Percentiles rank a stretch among this genome's conserved stretches.
Conservation (phyloP, 495 filamentous ascomycete genomes). For the Evansstolkia leycettana region DNA sequence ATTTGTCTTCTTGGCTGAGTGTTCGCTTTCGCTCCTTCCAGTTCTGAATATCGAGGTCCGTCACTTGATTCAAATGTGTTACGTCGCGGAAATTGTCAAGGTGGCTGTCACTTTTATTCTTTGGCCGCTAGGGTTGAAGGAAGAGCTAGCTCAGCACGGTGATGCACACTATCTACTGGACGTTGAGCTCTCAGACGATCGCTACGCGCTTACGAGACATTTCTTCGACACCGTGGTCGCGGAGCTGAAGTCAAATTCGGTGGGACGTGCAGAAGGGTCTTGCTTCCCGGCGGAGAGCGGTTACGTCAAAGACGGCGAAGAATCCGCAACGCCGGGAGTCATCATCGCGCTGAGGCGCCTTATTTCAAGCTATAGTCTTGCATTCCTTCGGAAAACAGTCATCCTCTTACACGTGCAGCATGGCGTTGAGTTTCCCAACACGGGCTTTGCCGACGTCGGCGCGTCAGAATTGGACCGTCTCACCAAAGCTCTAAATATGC, state of each 20-base stretch:
- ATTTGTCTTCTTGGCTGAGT: constrained; percentile 79
- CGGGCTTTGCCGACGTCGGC: constrained; percentile 50
- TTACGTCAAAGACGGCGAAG: constrained; percentile 32
- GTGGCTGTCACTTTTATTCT: constrained; percentile 39
- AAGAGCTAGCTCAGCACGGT: constrained; percentile 22
- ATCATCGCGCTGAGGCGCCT: constrained; percentile 38
- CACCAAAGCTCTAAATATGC: constrained; percentile 58
- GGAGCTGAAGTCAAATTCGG: constrained; percentile 31
- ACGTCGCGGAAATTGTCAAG: constrained; percentile 82
- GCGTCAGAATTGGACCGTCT: constrained; percentile 74
- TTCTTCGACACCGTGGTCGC: constrained; percentile 32
- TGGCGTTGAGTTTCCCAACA: constrained; percentile 75
- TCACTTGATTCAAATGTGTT: constrained; percentile 80
- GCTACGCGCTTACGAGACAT: constrained; percentile 18
- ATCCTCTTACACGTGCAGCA: constrained; percentile 80
- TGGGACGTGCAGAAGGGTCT: constrained; percentile 29
- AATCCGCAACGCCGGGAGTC: constrained; percentile 23
- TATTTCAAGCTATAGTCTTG: constrained; percentile 69
- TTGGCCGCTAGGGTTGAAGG: constrained; percentile 29
- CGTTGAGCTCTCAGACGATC: constrained; percentile 17
- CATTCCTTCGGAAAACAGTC: constrained; percentile 75
- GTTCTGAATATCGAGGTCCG: constrained; percentile 63
- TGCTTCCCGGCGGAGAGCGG: constrained; percentile 30
- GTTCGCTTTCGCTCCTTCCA: constrained; percentile 56
- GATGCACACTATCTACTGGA: constrained; percentile 18